Evolutionary conservation across 2,329 filamentous ascomycete genomes (phyloP), one percentile per base, ranked within the genome.

Genomic region (Fusarium protoensiforme): DNA sequence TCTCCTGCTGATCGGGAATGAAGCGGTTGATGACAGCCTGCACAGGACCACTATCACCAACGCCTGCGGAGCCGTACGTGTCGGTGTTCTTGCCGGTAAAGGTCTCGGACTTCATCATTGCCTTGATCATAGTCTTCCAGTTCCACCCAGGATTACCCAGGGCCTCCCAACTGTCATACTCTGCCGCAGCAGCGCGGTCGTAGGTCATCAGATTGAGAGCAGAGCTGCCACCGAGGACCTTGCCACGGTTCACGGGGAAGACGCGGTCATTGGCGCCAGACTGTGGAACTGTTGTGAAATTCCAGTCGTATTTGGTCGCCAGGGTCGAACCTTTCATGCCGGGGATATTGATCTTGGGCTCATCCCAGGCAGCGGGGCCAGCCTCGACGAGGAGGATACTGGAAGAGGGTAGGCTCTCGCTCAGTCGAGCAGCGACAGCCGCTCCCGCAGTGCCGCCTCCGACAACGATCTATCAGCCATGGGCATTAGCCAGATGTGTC

Each of bases 221-320:
- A 1, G 72, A 85, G 16, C 83, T 84, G 11, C 87, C 87, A 7
- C 87, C 87, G 0, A 89, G 80, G 0, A 87, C 84, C 59, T 85
- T 85, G 36, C 85, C 87, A 7, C 86, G 82, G 27, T 83, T 83
- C 51, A 86, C 84, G 5, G 77, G 65, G 14, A 87, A 83, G 4
- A 80, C 72, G 2, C 85, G 82, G 16, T 81, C 80, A 18, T 82
- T 81, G 6, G 86, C 81, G n/a, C 76, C 73, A 1, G 78, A 59
- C 60, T 87, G 85, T 1, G 83, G 78, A 9, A 81, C 77, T 0
- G 86, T 84, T 5, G 83, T 82, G 74, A 87, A 86, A 69, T 83
- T 84, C 80, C 85, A 85, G 71, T 87, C 81, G 60, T 79, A 79
- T 3, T 59, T 51, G 3, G 78, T 69, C 1, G 74, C 77, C 18